Percentiles rank a stretch among this genome's conserved stretches.
These are phyloP conservation scores for Neonectria magnoliae DNA, from an alignment of 2,329 filamentous ascomycete genomes.

Conservation along the genomic window DNA sequence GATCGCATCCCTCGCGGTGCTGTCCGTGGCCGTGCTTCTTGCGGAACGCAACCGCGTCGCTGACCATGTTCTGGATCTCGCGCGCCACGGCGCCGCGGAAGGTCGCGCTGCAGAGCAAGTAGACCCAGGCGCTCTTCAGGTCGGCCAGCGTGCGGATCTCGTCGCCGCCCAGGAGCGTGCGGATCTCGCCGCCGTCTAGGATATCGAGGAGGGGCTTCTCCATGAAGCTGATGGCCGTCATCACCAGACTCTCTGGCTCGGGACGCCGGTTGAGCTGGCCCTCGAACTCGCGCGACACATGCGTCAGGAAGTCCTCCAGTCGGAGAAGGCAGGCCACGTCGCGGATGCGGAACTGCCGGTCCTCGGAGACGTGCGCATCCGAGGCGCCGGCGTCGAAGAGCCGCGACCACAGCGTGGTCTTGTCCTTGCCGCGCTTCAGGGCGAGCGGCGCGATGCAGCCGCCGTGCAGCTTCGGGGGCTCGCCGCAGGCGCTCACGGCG, in stretches of 20 bases:
- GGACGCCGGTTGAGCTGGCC: background rate
- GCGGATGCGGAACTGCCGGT: constrained; percentile 9
- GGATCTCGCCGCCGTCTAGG: background rate
- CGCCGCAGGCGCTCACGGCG: constrained; percentile 19
- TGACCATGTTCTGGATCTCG: constrained; percentile 19
- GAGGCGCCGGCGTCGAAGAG: constrained; percentile 10
- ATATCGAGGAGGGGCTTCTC: constrained; percentile 14
- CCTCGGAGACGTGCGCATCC: background rate
- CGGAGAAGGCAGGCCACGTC: constrained; percentile 30
- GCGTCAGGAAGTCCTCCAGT: constrained; percentile 27
- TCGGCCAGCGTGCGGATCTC: background rate
- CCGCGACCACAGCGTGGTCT: constrained; percentile 23
- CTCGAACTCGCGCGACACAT: constrained; percentile 17
- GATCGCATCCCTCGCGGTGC: constrained; percentile 25
- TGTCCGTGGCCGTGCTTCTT: constrained; percentile 5
- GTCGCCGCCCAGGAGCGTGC: background rate
- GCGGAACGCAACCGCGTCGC: constrained; percentile 3
- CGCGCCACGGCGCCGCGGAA: constrained; percentile 12
- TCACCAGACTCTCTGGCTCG: background rate
- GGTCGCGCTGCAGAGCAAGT: background rate
- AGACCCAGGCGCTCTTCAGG: constrained; percentile 20
- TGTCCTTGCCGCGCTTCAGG: constrained; percentile 25
- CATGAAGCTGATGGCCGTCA: constrained; percentile 13
- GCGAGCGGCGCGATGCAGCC: constrained; percentile 16
- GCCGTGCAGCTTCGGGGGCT: constrained; percentile 18